Evolutionary conservation across 108 stramenopile genomes (phyloP), one percentile per base, ranked within the genome.

Genomic region (Nannochloropsis salina): DNA sequence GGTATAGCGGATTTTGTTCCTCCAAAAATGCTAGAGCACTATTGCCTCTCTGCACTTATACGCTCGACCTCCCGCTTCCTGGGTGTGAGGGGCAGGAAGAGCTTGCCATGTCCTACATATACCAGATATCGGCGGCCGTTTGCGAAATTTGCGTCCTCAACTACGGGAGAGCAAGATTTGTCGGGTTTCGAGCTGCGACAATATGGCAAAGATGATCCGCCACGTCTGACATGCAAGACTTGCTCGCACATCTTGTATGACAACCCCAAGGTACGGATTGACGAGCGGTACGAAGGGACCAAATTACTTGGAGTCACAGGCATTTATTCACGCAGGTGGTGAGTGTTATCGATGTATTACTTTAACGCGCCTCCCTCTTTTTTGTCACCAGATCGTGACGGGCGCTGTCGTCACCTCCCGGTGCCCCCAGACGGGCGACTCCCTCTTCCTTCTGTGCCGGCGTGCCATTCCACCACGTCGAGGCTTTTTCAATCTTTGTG

Each of bases 81-180:
- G 31, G 31, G 31, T 31, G 31, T 31, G 31, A 31, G 31, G 31
- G 31, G 31, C 31, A 31, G 31, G 31, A 31, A 31, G 31, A 31
- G 31, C 31, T 31, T 31, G 31, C 31, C 31, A 31, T 31, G 31
- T 31, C 31, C 31, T 31, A 1, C 31, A 31, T 31, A 31, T 31
- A 31, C 31, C 31, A 31, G 31, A 31, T 31, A 31, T 31, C 31
- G 31, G 31, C 31, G 31, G 31, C 31, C 31, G 31, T 31, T 31
- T 31, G 31, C 31, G 31, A 31, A 31, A 31, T 31, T 1, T 31
- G 31, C 61, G n/a, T 74, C 61, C 15, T 74, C 61, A 74, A 15
- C 61, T n/a, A 74, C 61, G 61, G 61, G 61, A n/a, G 61, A 74
- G n/a, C 61, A 74, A 74, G 61, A 74, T n/a, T 74, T 74, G 61